Evolutionary conservation across 2,329 filamentous ascomycete species (phyloP).

Genomic region (Phialemonium atrogriseum): DNA sequence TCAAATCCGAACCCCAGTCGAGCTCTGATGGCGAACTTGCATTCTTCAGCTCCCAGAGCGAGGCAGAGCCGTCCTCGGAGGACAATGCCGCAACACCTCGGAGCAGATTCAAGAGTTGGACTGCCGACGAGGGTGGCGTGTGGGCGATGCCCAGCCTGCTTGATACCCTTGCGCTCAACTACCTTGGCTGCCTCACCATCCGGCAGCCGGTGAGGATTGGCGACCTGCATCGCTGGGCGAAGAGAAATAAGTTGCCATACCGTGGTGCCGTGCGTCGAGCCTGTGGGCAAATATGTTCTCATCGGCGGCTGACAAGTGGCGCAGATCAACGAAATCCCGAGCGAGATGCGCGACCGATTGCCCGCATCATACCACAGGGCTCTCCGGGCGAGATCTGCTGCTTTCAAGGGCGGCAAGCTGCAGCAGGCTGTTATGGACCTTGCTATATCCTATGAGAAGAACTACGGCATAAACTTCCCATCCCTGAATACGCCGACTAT

Average conservation of each 20-base stretch:
- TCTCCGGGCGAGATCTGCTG: conserved; percentile 42
- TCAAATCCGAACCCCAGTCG: conserved; percentile 2
- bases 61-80: conserved; percentile 18
- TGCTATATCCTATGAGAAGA: conserved; percentile 52
- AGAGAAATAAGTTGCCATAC: conserved; percentile 61
- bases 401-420: conserved; percentile 47
- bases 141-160: conserved; percentile 58
- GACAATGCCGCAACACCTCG: conserved; percentile 20
- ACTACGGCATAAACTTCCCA: conserved; percentile 66
- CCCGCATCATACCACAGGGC: conserved; percentile 51
- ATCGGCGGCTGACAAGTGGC: conserved; percentile 3
- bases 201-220: conserved; percentile 68
- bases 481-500: conserved; percentile 62
- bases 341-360: conserved; percentile 56
- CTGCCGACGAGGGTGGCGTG: conserved; percentile 31
- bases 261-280: conserved; percentile 50
- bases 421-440: conserved; percentile 57
- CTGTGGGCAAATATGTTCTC: not conserved
- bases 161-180: conserved; percentile 72
- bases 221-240: conserved; percentile 63
- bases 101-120: conserved; percentile 31
- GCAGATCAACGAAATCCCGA: conserved; percentile 49
- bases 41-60: conserved; percentile 52
- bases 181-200: conserved; percentile 68
- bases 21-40: conserved; percentile 24